Conservation (phyloP, 2,329 filamentous ascomycete genomes). For the Aotearoamyces nothofagi region DNA sequence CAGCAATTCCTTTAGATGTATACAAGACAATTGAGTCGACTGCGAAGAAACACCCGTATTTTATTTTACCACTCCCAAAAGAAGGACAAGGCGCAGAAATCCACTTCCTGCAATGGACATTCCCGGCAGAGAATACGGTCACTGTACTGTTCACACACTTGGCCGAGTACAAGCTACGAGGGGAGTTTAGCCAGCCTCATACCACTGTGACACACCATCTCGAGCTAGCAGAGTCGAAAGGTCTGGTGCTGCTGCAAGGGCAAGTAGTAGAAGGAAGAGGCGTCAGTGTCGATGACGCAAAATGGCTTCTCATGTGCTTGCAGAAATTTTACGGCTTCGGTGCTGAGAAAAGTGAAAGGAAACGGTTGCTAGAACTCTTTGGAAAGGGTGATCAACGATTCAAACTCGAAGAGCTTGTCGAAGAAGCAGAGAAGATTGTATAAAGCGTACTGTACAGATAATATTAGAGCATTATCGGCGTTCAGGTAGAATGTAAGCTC, state of each 20-base stretch:
- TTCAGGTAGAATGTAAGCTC: too few relatives aligned
- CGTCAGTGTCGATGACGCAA: slow-evolving; percentile 66
- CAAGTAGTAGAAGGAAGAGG: slow-evolving; percentile 62
- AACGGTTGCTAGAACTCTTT: slow-evolving; percentile 70
- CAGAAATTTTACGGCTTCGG: slow-evolving; percentile 78
- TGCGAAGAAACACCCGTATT: slow-evolving; percentile 67
- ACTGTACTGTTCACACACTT: slow-evolving; percentile 89
- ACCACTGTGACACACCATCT: slow-evolving; percentile 87
- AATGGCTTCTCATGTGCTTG: slow-evolving; percentile 81
- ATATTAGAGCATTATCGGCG: too few relatives aligned
- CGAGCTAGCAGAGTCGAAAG: slow-evolving; percentile 60
- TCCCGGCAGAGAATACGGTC: slow-evolving; percentile 54
- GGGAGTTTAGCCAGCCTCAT: slow-evolving; percentile 81
- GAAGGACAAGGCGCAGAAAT: slow-evolving; percentile 63
- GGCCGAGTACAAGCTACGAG: slow-evolving; percentile 81
- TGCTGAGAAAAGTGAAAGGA: slow-evolving; percentile 38
- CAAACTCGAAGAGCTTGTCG: slow-evolving; percentile 68
- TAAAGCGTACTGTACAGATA: too few relatives aligned
- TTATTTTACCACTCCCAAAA: slow-evolving; percentile 77
- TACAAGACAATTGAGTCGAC: slow-evolving; percentile 57
- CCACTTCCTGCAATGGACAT: slow-evolving; percentile 93
- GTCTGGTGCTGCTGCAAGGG: slow-evolving; percentile 76
- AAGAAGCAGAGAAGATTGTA: slow-evolving; percentile 73
- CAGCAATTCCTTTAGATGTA: slow-evolving; percentile 58
- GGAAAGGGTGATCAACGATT: slow-evolving; percentile 64